A percentile compares a stretch with the other conserved stretches of the same genome.
These are phyloP conservation scores for Pseudohalonectria lignicola DNA, from an alignment of 2,329 filamentous ascomycete species.

Conservation along the genomic window DNA sequence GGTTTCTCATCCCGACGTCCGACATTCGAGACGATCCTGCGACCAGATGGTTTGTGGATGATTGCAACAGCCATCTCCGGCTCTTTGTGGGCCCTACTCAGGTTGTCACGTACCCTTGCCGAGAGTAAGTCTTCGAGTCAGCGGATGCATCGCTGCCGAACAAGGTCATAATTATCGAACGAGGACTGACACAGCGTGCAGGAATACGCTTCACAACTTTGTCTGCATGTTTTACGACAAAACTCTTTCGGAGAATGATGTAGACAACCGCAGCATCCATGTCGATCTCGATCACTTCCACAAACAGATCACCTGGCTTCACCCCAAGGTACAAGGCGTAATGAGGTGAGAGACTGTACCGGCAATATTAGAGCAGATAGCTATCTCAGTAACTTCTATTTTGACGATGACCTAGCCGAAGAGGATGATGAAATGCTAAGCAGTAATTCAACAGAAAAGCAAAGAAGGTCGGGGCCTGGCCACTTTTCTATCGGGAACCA, in stretches of 20 bases:
- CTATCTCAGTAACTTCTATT: no score
- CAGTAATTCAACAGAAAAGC: slow-evolving; percentile 20
- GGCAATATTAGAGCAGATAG: no score
- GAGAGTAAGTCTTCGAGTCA: slow-evolving; percentile 16
- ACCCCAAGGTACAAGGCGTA: background rate
- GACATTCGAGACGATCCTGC: slow-evolving; percentile 18
- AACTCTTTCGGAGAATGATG: slow-evolving; percentile 4
- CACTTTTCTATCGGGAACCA: slow-evolving; percentile 21
- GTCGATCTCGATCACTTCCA: background rate
- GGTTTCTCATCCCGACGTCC: slow-evolving; percentile 20
- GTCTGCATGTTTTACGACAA: slow-evolving; percentile 18
- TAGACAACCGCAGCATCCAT: background rate
- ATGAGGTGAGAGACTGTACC: background rate
- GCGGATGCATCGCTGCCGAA: no score
- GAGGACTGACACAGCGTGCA: no score
- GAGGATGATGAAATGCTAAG: no score
- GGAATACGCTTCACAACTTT: slow-evolving; percentile 16
- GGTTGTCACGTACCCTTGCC: slow-evolving; percentile 21
- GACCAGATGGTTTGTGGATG: slow-evolving; percentile 18
- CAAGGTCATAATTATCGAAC: no score
- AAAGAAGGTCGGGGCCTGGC: slow-evolving; percentile 21
- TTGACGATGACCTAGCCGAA: no score
- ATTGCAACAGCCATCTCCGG: slow-evolving; percentile 13
- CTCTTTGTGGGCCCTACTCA: slow-evolving; percentile 14
- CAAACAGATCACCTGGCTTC: background rate